phyloP scores from a whole-genome alignment of 805 yeast species.

The Kodamaea kakaduensis region DNA sequence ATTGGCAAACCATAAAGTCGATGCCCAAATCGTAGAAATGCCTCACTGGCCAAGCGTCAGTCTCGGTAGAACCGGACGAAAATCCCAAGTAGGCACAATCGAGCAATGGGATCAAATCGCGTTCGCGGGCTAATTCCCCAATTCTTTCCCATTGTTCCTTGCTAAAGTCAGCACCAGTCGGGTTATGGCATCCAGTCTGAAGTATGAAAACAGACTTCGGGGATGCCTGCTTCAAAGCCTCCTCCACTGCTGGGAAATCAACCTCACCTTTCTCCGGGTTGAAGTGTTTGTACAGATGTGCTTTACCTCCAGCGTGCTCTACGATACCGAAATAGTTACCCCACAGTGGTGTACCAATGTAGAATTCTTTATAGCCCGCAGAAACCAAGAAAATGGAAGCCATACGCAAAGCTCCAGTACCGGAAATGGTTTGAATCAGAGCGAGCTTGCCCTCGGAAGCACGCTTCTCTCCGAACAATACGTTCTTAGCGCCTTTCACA shows the following conservation, averaged over 20 bases:
- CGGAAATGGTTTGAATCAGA: conserved; percentile 38
- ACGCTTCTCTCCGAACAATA: conserved; percentile 32
- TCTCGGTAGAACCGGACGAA: conserved; percentile 25
- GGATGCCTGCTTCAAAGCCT: conserved; percentile 29
- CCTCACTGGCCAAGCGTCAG: conserved; percentile 39
- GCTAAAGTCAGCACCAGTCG: conserved; percentile 40
- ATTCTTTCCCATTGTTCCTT: conserved; percentile 35
- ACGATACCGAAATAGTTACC: conserved; percentile 36
- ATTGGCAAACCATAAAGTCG: conserved; percentile 31
- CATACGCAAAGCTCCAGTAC: conserved; percentile 41
- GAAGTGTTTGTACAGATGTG: conserved; percentile 29
- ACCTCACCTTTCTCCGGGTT: conserved; percentile 23
- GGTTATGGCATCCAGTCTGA: conserved; percentile 45
- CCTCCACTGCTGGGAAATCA: conserved; percentile 25
- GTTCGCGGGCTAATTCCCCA: conserved; percentile 21
- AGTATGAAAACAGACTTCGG: conserved; percentile 31
- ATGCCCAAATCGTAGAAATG: conserved; percentile 25
- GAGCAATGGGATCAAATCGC: conserved; percentile 28
- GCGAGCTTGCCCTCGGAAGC: conserved; percentile 25
- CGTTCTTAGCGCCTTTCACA: conserved; percentile 28
- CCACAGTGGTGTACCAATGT: conserved; percentile 40
- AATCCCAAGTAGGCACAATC: conserved; percentile 45
- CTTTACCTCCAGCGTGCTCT: conserved; percentile 26
- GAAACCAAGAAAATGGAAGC: conserved; percentile 27
- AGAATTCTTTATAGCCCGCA: conserved; percentile 23